Conservation (phyloP, 768 basidiomycete species). For the Mycena polygramma region DNA sequence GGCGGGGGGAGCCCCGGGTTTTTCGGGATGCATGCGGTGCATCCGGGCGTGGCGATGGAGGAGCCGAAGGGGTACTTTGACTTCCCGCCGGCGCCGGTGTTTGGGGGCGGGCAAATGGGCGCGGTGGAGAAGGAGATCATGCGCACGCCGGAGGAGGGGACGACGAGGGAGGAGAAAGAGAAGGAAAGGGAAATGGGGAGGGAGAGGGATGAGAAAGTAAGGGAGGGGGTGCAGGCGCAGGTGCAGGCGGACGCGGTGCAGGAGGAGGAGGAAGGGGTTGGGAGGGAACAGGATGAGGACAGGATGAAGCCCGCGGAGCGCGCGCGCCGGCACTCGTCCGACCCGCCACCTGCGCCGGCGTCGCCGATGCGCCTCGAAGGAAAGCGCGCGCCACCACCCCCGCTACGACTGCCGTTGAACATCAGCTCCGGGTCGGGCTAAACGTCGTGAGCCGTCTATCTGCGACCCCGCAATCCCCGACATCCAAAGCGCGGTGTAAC, state of each 20-base stretch:
- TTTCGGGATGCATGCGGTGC: constrained; percentile 36
- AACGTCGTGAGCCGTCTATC: neutral
- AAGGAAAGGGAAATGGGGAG: neutral
- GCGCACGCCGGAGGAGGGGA: neutral
- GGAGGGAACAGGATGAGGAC: neutral
- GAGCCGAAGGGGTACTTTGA: constrained; percentile 40
- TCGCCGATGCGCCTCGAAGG: constrained; percentile 12
- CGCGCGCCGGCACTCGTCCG: constrained; percentile 22
- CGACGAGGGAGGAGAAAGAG: neutral
- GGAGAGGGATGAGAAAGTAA: neutral
- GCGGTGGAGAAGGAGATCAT: constrained; percentile 32
- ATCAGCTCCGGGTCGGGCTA: constrained; percentile 6
- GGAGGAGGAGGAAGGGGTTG: neutral
- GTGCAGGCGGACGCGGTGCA: neutral
- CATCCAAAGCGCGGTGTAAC: no score
- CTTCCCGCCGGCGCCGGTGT: constrained; percentile 26
- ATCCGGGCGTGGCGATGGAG: constrained; percentile 5
- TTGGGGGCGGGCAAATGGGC: neutral
- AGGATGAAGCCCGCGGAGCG: neutral
- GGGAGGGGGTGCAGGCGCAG: neutral
- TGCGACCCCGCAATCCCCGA: no score
- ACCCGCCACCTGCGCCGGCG: constrained; percentile 20
- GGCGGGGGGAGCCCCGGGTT: constrained; percentile 35
- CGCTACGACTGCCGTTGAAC: constrained; percentile 15
- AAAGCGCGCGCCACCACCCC: constrained; percentile 19